A percentile compares a stretch with the other conserved stretches of the same genome.
Evolutionary conservation across 2,329 filamentous ascomycete species (phyloP).

Genomic region (Shiraia sp.): DNA sequence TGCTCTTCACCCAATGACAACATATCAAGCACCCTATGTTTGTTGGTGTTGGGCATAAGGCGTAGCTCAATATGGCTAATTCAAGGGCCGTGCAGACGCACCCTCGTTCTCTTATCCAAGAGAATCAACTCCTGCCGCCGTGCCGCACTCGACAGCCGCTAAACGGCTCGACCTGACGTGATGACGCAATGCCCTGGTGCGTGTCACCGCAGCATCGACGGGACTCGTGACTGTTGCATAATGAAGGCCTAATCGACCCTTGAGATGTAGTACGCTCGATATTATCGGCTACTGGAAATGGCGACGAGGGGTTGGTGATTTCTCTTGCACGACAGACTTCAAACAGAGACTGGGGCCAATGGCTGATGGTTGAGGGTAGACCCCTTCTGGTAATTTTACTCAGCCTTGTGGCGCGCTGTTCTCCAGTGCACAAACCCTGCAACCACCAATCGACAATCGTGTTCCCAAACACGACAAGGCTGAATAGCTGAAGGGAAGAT

Average conservation of each 20-base stretch:
- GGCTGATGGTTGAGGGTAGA: neutral
- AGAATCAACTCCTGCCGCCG: constrained; percentile 32
- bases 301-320: neutral
- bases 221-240: constrained; percentile 17
- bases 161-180: constrained; percentile 22
- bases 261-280: too few relatives aligned
- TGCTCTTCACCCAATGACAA: constrained; percentile 16
- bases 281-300: constrained; percentile 7
- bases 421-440: constrained; percentile 25
- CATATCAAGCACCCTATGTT: constrained; percentile 5
- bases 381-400: constrained; percentile 12
- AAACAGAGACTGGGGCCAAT: constrained; percentile 6
- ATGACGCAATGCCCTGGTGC: constrained; percentile 32
- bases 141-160: constrained; percentile 20
- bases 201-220: constrained; percentile 33
- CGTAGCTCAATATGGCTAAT: constrained; percentile 19
- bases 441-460: constrained; percentile 30
- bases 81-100: constrained; percentile 17
- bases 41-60: constrained; percentile 10
- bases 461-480: constrained; percentile 32
- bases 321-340: constrained; percentile 17
- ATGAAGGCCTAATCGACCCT: constrained; percentile 15
- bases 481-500: constrained; percentile 28
- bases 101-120: constrained; percentile 18
- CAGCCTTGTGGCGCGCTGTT: constrained; percentile 22